Conservation (phyloP, 2,329 filamentous ascomycete species). For the Calonectria henricotiae region DNA sequence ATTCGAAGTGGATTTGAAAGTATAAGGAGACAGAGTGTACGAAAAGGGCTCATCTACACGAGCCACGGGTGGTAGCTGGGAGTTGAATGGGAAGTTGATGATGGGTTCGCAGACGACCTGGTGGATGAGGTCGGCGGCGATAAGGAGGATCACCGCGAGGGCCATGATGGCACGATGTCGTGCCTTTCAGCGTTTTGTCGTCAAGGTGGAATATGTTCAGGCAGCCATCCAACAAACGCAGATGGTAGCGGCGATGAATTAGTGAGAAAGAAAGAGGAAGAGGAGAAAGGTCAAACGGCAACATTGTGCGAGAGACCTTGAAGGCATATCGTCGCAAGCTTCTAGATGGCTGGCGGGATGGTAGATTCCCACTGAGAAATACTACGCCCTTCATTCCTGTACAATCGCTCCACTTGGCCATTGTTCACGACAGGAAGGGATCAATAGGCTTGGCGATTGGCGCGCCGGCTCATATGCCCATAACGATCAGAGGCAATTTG, state of each 20-base stretch:
- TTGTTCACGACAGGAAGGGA: slow-evolving; percentile 45
- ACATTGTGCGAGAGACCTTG: slow-evolving; percentile 35
- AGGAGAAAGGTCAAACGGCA: slow-evolving; percentile 36
- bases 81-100: slow-evolving; percentile 82
- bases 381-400: slow-evolving; percentile 61
- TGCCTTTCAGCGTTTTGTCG: slow-evolving; percentile 45
- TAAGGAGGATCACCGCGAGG: slow-evolving; percentile 50
- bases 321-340: slow-evolving; percentile 48
- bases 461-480: slow-evolving; percentile 44
- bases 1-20: slow-evolving; percentile 77
- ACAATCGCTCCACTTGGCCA: slow-evolving; percentile 47
- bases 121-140: slow-evolving; percentile 52
- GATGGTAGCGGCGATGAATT: slow-evolving; percentile 18
- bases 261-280: slow-evolving; percentile 39
- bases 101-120: slow-evolving; percentile 61
- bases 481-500: slow-evolving; percentile 56
- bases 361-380: slow-evolving; percentile 46
- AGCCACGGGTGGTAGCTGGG: slow-evolving; percentile 86
- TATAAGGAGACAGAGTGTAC: slow-evolving; percentile 81
- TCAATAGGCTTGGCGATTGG: slow-evolving; percentile 38
- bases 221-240: slow-evolving; percentile 43
- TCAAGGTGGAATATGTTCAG: slow-evolving; percentile 40
- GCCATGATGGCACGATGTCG: slow-evolving; percentile 53
- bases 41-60: slow-evolving; percentile 77
- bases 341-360: slow-evolving; percentile 54